Conservation (phyloP, 2,329 filamentous ascomycete genomes). For the Hyphodiscus sp. region DNA sequence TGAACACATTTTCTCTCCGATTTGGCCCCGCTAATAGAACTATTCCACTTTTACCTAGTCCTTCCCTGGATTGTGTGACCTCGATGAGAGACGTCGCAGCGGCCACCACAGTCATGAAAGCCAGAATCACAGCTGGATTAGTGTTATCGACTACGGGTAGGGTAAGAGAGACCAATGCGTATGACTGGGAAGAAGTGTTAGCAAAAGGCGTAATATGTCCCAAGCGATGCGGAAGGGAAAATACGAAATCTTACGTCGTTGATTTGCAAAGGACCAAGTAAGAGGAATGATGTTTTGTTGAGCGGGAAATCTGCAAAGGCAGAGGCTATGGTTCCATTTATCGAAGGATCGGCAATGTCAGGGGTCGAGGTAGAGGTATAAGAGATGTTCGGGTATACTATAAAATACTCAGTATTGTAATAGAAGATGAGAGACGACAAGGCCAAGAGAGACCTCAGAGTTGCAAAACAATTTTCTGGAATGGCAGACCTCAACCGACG, state of each 20-base stretch:
- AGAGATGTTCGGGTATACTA: conserved; percentile 73
- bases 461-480: no score
- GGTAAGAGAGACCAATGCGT: conserved; percentile 74
- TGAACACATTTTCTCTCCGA: conserved; percentile 60
- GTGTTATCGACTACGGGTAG: conserved; percentile 68
- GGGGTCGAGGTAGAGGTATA: conserved; percentile 36
- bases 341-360: conserved; percentile 22
- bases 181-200: conserved; percentile 35
- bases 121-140: conserved; percentile 57
- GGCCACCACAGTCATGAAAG: conserved; percentile 78
- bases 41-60: conserved; percentile 62
- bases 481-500: no score
- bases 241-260: conserved; percentile 51
- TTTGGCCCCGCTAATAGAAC: conserved; percentile 65
- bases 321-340: conserved; percentile 17
- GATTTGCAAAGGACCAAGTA: conserved; percentile 69
- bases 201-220: conserved; percentile 17
- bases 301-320: conserved; percentile 33
- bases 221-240: conserved; percentile 53
- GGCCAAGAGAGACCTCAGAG: no score
- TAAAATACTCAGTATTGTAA: not conserved
- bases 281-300: conserved; percentile 47
- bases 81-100: conserved; percentile 58
- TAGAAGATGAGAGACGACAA: no score
- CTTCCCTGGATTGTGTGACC: conserved; percentile 58